Base-by-base conservation (phyloP, 352 stramenopile genomes). In the Phytophthora tubulina region DNA sequence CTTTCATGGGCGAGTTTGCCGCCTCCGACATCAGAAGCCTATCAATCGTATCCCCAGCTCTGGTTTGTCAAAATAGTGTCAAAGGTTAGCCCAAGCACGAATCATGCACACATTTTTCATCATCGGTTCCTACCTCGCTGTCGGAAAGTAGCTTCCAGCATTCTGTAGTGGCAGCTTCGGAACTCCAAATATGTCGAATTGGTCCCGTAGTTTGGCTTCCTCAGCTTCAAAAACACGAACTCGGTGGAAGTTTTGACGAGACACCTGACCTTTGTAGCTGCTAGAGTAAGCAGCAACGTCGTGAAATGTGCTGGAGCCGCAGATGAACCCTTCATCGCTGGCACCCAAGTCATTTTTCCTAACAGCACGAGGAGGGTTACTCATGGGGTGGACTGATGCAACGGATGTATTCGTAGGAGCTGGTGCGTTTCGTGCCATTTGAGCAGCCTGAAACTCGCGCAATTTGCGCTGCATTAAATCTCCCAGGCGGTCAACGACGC, bases 391-490 rank as follows among this genome's bases (percentile, higher is more conserved):
- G 49, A 60, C 53, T 46, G 41, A 10, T 9, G 36, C 30, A 39
- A 27, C 21, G 11, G 63, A 30, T 1, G 32, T 15, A 32, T 68
- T 54, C 1, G 61, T 49, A 1, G 30, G 6, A 11, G 46, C 46
- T 21, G 76, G 58, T 48, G 73, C 73, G 48, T 79, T 77, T 8
- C 65, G 72, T 10, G 79, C 77, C 27, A 78, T 54, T 66, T 90
- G 78, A 30, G 75, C 61, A 6, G 68, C 59, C 49, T 91, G 81
- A 51, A 84, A 84, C 14, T 79, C 75, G 14, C 70, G 77, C 52
- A 92, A 66, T 53, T 92, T 91, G 32, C 76, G 75, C 50, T 91
- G 82, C 75, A 91, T 92, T 59, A 90, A 70, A 64, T 90, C 81
- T 5, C 81, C 80, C 21, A 91, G 61, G 13, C 76, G 75, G 45